Percentiles rank a stretch among this genome's conserved stretches.
Conservation (phyloP, 768 basidiomycete genomes). For the Serendipita sp. region DNA sequence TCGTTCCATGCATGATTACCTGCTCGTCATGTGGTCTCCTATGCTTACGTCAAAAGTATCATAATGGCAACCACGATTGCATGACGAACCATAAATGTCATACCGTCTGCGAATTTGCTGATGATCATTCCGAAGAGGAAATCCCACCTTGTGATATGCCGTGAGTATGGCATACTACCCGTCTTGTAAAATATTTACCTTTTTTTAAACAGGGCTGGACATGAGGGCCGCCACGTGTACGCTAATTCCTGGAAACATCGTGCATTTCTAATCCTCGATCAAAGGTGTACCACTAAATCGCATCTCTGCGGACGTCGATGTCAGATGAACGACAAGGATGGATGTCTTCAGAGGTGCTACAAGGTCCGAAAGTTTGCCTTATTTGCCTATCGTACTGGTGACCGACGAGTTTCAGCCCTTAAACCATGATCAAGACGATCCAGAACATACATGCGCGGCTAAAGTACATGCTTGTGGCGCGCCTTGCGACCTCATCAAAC, state of each 20-base stretch:
- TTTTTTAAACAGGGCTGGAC: slow-evolving; percentile 32
- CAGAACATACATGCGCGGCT: slow-evolving; percentile 26
- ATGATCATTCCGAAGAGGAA: slow-evolving; percentile 17
- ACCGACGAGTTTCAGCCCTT: slow-evolving; percentile 21
- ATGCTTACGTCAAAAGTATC: slow-evolving; percentile 32
- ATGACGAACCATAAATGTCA: slow-evolving; percentile 32
- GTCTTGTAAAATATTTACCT: not conserved
- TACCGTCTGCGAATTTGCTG: slow-evolving; percentile 27
- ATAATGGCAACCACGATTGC: slow-evolving; percentile 34
- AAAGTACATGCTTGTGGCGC: slow-evolving; percentile 37
- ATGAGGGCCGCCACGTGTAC: slow-evolving; percentile 38
- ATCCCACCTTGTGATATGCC: slow-evolving; percentile 25
- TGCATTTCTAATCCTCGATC: slow-evolving; percentile 25
- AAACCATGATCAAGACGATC: slow-evolving; percentile 27
- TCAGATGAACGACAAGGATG: slow-evolving; percentile 27
- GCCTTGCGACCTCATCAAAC: slow-evolving; percentile 17
- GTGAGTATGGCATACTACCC: slow-evolving; percentile 20
- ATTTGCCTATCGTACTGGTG: not conserved
- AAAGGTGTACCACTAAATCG: slow-evolving; percentile 19
- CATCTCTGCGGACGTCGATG: slow-evolving; percentile 43
- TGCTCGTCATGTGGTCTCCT: slow-evolving; percentile 33
- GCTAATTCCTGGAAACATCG: slow-evolving; percentile 9
- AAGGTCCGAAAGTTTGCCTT: slow-evolving; percentile 23
- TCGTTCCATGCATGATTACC: slow-evolving; percentile 32
- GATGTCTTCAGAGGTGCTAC: slow-evolving; percentile 35